Evolutionary conservation across 176 grass and related monocot genomes (phyloP), one percentile per base, ranked within the genome.

Genomic region (Oryza rufipogon): DNA sequence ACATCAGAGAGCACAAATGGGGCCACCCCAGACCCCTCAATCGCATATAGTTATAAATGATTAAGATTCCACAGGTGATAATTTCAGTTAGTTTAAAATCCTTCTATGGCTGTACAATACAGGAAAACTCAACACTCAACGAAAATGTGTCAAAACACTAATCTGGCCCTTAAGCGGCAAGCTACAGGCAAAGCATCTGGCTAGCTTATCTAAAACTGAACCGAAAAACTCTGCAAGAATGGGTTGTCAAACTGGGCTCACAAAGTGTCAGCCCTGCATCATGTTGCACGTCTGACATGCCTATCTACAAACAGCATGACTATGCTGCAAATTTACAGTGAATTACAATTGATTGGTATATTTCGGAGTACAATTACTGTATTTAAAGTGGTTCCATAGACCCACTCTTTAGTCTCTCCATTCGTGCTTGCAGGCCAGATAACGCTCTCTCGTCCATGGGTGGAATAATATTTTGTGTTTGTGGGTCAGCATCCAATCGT

Each of bases 401-500:
- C 6, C 96, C 96, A 87, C 93, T 96, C 71, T 99, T 99, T 73
- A 99, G 71, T 78, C 91, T 90, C 81, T 99, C 96, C 96, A 99
- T 99, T 49, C 96, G 88, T 75, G 96, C 96, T 81, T 99, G 96
- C 25, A 99, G 58, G 12, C 93, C 93, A 78, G 96, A 99, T 70
- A 99, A 87, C 23, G 96, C 96, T 79, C 90, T 89, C 80, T 99
- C 96, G 69, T 99, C 93, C 96, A 99, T 91, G 11, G 96, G 96
- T 60, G 81, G 96, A 80, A 93, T 86, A 81, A 66, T 95, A 60
- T 71, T 88, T 46, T 94, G 93, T 49, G 83, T 68, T 84, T 85
- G 91, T 25, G 80, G 41, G 78, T 96, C 96, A 36, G 66, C 68
- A 48, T 96, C 87, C 12, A 82, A 75, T 28, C 88, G 83, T 41